Evolutionary conservation across 805 yeast species (phyloP).

Genomic region (Candida manassasensis): DNA sequence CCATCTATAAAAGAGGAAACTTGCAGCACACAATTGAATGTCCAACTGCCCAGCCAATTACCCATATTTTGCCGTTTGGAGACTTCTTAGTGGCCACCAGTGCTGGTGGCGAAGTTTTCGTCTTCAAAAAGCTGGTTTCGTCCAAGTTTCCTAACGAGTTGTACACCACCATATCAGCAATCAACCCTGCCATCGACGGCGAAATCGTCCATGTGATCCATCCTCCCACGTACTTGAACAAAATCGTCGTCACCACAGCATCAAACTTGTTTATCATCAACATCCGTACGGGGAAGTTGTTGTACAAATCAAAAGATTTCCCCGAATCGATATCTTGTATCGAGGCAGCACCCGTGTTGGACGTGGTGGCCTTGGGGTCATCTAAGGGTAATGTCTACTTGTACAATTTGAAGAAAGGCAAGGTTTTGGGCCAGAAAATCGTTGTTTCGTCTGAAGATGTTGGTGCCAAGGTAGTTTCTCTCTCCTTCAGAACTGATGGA

Average conservation of each 20-base stretch:
- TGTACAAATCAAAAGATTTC: conserved; percentile 46
- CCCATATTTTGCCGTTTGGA: conserved; percentile 64
- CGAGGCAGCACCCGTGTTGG: conserved; percentile 83
- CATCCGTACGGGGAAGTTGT: conserved; percentile 67
- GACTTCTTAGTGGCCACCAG: conserved; percentile 61
- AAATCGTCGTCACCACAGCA: conserved; percentile 78
- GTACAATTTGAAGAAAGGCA: conserved; percentile 65
- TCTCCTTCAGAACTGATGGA: conserved; percentile 92
- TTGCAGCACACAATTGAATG: conserved; percentile 43
- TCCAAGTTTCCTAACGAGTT: conserved; percentile 53
- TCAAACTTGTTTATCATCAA: conserved; percentile 60
- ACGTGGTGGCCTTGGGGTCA: conserved; percentile 75
- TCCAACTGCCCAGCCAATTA: conserved; percentile 35
- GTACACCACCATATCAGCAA: conserved; percentile 57
- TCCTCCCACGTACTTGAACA: conserved; percentile 89
- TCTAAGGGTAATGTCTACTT: conserved; percentile 60
- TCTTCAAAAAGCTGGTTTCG: conserved; percentile 48
- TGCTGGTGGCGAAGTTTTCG: conserved; percentile 38
- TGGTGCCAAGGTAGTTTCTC: conserved; percentile 45
- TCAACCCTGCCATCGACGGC: conserved; percentile 59
- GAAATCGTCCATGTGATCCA: conserved; percentile 66
- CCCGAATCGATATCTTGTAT: conserved; percentile 57
- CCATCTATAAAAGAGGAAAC: conserved; percentile 78
- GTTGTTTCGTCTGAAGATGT: conserved; percentile 38
- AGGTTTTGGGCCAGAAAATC: conserved; percentile 44